Conservation (phyloP, 2,329 filamentous ascomycete genomes). For the Ophiosphaerella narmari region DNA sequence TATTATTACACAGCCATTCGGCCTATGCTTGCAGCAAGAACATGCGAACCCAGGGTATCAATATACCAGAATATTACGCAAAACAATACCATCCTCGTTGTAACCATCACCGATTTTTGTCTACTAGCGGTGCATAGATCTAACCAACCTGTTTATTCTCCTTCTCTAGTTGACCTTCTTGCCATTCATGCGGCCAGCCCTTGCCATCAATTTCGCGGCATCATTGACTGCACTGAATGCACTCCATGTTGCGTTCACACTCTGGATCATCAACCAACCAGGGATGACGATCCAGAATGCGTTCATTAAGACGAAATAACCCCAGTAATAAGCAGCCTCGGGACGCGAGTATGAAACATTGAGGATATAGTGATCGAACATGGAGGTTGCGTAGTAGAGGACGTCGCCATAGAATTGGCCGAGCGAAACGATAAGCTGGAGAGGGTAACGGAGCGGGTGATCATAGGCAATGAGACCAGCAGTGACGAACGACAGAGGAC, state of each 20-base stretch:
- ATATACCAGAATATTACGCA: neutral
- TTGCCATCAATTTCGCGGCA: conserved; percentile 39
- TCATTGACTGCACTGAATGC: conserved; percentile 44
- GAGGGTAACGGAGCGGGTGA: conserved; percentile 61
- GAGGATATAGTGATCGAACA: conserved; percentile 63
- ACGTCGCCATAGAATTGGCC: conserved; percentile 68
- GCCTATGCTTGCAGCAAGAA: neutral
- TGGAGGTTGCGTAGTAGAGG: conserved; percentile 67
- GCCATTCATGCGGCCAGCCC: conserved; percentile 25
- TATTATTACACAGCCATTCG: conserved; percentile 1
- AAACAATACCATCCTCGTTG: neutral
- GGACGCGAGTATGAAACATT: conserved; percentile 63
- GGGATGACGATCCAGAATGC: conserved; percentile 69
- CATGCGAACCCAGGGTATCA: conserved; percentile 8
- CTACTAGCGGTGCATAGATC: neutral
- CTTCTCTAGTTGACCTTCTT: conserved; percentile 40
- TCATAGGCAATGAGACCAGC: conserved; percentile 59
- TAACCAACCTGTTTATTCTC: neutral
- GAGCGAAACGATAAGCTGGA: conserved; percentile 65
- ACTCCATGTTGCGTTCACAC: conserved; percentile 37
- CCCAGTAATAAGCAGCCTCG: conserved; percentile 68
- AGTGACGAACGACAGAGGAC: conserved; percentile 63
- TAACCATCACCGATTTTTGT: neutral
- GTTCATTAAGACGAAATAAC: conserved; percentile 70
- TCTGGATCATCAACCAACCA: conserved; percentile 40